Percentiles rank a stretch among this genome's conserved stretches.
Evolutionary conservation across 2,329 filamentous ascomycete genomes (phyloP).

Genomic region (Stemphylium vesicarium): DNA sequence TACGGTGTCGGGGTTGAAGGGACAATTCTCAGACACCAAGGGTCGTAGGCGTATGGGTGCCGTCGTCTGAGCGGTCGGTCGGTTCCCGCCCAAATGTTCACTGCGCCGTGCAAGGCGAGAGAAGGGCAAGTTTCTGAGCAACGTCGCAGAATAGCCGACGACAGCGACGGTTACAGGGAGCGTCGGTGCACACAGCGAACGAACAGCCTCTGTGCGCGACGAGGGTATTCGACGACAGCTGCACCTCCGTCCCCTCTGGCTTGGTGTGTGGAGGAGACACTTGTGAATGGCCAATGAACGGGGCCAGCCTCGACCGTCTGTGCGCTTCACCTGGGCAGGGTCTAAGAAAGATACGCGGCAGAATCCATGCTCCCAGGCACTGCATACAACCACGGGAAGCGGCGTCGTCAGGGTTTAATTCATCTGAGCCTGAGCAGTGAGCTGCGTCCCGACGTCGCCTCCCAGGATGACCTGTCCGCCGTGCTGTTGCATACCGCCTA

Average conservation of each 20-base stretch:
- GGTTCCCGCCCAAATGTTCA: not conserved
- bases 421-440: no score
- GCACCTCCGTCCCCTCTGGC: conserved; percentile 8
- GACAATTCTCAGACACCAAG: not conserved
- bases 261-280: conserved; percentile 11
- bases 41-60: conserved; percentile 3
- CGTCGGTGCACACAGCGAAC: conserved; percentile 11
- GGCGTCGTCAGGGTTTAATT: no score
- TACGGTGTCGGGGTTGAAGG: not conserved
- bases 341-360: conserved; percentile 12
- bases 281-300: conserved; percentile 12
- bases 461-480: no score
- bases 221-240: conserved; percentile 8
- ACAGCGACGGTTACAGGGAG: conserved; percentile 1
- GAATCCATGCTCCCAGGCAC: conserved; percentile 2
- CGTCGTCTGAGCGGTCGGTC: conserved; percentile 8
- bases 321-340: conserved; percentile 8
- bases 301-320: not conserved
- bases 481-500: no score
- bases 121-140: not conserved
- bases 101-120: not conserved
- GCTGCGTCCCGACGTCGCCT: no score
- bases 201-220: conserved; percentile 17
- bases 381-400: not conserved
- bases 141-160: conserved; percentile 6